Conservation (phyloP, 1,139 yeast genomes). For the Geotrichum australiense region DNA sequence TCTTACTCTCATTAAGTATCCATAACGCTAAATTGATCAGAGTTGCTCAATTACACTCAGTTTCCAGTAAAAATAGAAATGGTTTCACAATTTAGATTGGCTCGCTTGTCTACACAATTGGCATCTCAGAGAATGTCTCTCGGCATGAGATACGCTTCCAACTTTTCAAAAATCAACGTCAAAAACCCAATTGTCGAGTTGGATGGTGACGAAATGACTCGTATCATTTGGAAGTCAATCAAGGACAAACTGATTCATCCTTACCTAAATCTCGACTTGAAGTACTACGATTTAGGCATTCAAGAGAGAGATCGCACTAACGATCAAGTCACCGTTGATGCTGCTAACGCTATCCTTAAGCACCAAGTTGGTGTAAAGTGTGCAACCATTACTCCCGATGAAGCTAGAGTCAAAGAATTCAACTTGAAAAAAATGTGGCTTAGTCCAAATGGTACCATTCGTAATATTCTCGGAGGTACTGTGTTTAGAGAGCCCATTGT, state of each 20-base stretch:
- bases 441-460: conserved; percentile 93
- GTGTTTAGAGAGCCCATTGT: conserved; percentile 96
- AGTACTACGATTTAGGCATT: conserved; percentile 86
- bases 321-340: conserved; percentile 81
- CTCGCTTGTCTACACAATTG: conserved; percentile 7
- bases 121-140: not conserved
- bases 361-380: conserved; percentile 93
- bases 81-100: conserved; percentile 9
- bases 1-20: too few relatives aligned
- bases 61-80: too few relatives aligned
- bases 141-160: conserved; percentile 16
- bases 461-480: conserved; percentile 92
- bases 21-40: too few relatives aligned
- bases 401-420: conserved; percentile 87
- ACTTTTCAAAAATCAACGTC: conserved; percentile 58
- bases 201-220: conserved; percentile 96
- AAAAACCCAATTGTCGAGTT: conserved; percentile 86
- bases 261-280: conserved; percentile 76
- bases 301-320: conserved; percentile 79
- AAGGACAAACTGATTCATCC: conserved; percentile 74
- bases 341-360: conserved; percentile 82
- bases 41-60: too few relatives aligned
- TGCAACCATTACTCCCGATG: conserved; percentile 97
- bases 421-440: conserved; percentile 92
- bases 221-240: conserved; percentile 85